Conservation (phyloP, 2,329 filamentous ascomycete species). For the Sporothrix dimorphospora region DNA sequence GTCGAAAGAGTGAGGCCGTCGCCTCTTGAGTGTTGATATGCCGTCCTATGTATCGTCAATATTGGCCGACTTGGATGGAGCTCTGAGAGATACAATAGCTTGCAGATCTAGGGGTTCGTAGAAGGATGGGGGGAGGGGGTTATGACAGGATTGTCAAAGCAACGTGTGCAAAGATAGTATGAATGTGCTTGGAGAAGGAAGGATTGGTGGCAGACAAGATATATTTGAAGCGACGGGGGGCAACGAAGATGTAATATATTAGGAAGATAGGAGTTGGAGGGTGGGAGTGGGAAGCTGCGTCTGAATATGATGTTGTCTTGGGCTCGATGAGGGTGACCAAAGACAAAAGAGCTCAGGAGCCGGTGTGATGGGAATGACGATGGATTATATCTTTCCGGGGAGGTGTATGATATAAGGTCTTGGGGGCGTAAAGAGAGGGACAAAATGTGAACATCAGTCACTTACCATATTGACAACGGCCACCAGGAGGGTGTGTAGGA, state of each 20-base stretch:
- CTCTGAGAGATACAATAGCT: not conserved
- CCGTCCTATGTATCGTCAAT: constrained; percentile 28
- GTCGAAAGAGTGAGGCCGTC: constrained; percentile 47
- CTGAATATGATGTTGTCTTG: constrained; percentile 30
- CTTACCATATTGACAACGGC: constrained; percentile 55
- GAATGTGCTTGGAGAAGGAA: not conserved
- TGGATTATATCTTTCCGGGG: not conserved
- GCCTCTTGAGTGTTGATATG: constrained; percentile 48
- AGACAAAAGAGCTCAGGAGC: constrained; percentile 21
- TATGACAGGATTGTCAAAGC: not conserved
- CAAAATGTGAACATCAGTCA: constrained; percentile 28
- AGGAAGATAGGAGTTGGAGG: not conserved
- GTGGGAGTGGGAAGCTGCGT: not conserved
- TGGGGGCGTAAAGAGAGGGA: constrained; percentile 30
- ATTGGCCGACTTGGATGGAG: not conserved
- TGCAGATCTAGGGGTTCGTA: not conserved
- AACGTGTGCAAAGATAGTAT: not conserved
- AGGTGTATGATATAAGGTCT: not conserved
- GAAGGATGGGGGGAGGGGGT: not conserved
- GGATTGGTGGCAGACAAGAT: not conserved
- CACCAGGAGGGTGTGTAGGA: constrained; percentile 43
- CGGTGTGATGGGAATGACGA: constrained; percentile 18
- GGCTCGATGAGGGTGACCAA: not conserved
- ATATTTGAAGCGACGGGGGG: not conserved
- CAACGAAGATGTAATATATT: not conserved